Base-by-base conservation (phyloP, 345 rosid species). In the Firmiana major region DNA sequence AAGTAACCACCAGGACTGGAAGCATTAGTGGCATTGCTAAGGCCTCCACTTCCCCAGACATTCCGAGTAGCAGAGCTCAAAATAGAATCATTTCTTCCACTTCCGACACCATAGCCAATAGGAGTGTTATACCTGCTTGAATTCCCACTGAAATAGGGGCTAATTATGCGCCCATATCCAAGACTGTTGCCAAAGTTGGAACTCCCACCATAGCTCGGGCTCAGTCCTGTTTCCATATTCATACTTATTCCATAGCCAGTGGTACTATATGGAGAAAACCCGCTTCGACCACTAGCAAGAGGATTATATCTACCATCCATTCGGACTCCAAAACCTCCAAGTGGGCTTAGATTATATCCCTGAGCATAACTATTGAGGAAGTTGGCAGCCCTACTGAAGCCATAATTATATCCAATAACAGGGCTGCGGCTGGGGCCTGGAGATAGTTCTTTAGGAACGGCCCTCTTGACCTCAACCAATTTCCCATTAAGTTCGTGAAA, bases 401-500 rank as follows among this genome's bases (percentile, higher is more conserved):
- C 89, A 75, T 86, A 86, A 84, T 89, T 89, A 77, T 87, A 91
- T 36, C 93, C 98, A 19, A 86, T 75, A 55, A 91, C 60, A 59
- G 94, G 93, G 84, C 92, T 91, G 63, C 97, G 93, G 72, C 57
- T 85, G 71, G 91, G 90, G 77, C 86, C 88, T 1, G 90, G 88
- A 7, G 97, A 86, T 17, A 84, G 88, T 84, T 96, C 99, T 81
- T 92, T 96, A 5, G 78, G 99, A 62, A 96, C 97, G 40, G 98
- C 99, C 82, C 92, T 87, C 90, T 96, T 96, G 78, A 96, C 99
- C 91, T 96, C 99, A 16, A 96, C 98, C 97, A 92, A 87, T 85
- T 96, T 96, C 59, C 98, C 98, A 45, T 96, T 96, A 28, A 96
- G 92, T 84, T 96, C 99, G 46, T 96, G 99, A 81, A 96, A 96